phyloP scores from a whole-genome alignment of 148 eudicot species.

The Rheum nobile region DNA sequence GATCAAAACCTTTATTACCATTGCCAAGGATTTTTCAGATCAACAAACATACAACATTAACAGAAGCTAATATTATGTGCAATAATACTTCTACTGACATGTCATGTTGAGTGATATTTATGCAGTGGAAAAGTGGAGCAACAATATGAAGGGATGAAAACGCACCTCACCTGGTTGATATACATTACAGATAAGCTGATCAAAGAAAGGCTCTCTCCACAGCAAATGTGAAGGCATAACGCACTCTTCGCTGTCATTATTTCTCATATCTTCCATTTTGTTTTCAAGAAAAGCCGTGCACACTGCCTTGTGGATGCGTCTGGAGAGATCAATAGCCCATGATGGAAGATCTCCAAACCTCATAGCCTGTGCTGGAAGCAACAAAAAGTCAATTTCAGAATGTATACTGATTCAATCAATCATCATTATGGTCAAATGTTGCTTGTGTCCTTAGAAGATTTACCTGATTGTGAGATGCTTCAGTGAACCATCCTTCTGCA shows the following conservation, averaged over 20 bases:
- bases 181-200: conserved; percentile 69
- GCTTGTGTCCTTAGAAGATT: neutral
- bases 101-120: no score
- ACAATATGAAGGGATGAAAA: conserved; percentile 5
- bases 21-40: neutral
- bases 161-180: conserved; percentile 99
- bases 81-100: neutral
- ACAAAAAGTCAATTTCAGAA: neutral
- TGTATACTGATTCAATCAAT: no score
- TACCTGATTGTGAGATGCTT: conserved; percentile 65
- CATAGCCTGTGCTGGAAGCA: conserved; percentile 51
- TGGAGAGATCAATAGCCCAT: conserved; percentile 68
- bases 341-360: conserved; percentile 73
- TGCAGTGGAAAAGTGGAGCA: neutral
- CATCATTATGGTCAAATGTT: neutral
- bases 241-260: conserved; percentile 16
- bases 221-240: conserved; percentile 52
- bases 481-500: conserved; percentile 75
- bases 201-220: conserved; percentile 73
- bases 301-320: conserved; percentile 31
- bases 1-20: no score
- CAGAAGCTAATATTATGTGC: neutral
- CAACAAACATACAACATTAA: neutral
- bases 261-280: conserved; percentile 13
- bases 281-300: conserved; percentile 20